These are phyloP conservation scores for Cornus florida DNA, from an alignment of 148 eudicot species.

Conservation along the genomic window DNA sequence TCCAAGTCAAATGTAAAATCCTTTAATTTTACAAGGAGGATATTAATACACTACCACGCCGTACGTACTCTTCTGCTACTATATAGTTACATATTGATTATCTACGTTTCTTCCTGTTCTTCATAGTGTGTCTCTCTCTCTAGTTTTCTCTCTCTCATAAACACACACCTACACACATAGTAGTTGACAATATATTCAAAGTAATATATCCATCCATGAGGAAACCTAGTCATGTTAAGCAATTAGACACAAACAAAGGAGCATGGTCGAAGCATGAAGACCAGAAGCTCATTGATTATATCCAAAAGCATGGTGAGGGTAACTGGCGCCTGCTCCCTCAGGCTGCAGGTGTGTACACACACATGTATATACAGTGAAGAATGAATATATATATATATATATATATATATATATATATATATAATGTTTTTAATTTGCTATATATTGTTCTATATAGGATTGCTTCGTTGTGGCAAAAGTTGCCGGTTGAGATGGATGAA, in stretches of 20 bases:
- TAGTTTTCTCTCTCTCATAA: neutral
- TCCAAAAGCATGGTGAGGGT: conserved; percentile 32
- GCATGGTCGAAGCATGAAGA: conserved; percentile 45
- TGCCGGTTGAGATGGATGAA: conserved; percentile 26
- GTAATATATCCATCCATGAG: conserved; percentile 11
- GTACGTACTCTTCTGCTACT: neutral
- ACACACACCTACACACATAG: neutral
- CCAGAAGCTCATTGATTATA: conserved; percentile 27
- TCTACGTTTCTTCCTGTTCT: neutral
- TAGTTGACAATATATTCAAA: neutral
- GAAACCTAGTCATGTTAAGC: conserved; percentile 26
- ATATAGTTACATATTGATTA: neutral
- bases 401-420: too few relatives aligned
- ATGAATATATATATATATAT: too few relatives aligned
- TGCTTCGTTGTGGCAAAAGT: conserved; percentile 27
- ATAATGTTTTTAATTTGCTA: too few relatives aligned
- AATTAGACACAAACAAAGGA: conserved; percentile 24
- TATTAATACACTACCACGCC: neutral
- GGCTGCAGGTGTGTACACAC: conserved; percentile 26
- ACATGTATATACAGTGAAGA: too few relatives aligned
- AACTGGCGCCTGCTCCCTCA: conserved; percentile 32
- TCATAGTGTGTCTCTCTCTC: neutral
- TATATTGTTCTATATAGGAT: conserved; percentile 4
- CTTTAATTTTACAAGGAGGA: neutral
- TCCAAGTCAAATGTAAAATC: conserved; percentile 17